Conservation (phyloP, 176 grass and related monocot species). For the Microstegium vimineum region DNA sequence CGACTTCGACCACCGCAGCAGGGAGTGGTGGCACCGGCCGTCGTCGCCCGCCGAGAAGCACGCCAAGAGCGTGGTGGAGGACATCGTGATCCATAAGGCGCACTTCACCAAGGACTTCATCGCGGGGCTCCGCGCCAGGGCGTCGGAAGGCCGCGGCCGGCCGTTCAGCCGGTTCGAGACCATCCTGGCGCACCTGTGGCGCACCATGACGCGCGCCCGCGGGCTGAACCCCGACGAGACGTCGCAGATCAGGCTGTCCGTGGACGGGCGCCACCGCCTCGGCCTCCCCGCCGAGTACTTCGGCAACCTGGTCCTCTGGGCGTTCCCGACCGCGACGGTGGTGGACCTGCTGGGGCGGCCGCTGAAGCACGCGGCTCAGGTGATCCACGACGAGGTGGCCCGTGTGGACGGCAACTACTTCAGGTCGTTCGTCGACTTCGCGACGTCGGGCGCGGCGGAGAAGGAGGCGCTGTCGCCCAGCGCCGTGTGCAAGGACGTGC, state of each 20-base stretch:
- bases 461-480: constrained; percentile 42
- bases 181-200: constrained; percentile 56
- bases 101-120: too few relatives aligned
- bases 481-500: constrained; percentile 38
- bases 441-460: constrained; percentile 36
- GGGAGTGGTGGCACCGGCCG: too few relatives aligned
- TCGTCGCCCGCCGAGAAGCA: too few relatives aligned
- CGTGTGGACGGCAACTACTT: constrained; percentile 65
- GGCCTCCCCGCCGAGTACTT: constrained; percentile 42
- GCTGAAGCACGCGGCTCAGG: constrained; percentile 49
- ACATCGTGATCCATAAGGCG: too few relatives aligned
- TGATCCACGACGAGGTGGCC: constrained; percentile 50
- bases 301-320: constrained; percentile 75
- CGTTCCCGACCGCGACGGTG: constrained; percentile 42
- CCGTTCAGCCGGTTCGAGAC: too few relatives aligned
- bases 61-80: too few relatives aligned
- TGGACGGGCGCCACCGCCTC: constrained; percentile 61
- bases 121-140: too few relatives aligned
- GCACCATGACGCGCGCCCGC: constrained; percentile 37
- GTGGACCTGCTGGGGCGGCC: constrained; percentile 32
- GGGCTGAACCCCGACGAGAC: constrained; percentile 17
- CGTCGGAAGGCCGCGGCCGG: too few relatives aligned
- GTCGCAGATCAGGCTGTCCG: constrained; percentile 43
- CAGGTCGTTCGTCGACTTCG: constrained; percentile 72
- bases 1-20: too few relatives aligned